These are phyloP conservation scores for Zea mays DNA, from an alignment of 176 grass and related monocot species.

Conservation along the genomic window Zm-B73-REFERENCE-NAM-5.0 NC_050100.1:136234001-136234500, in stretches of 20 bases:
- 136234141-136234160: constrained; percentile 3
- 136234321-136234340: background rate
- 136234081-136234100: background rate
- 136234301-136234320: background rate
- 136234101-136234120: background rate
- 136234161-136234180: background rate
- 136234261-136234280: background rate
- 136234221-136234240: background rate
- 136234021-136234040: background rate
- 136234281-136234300: background rate
- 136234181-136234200: background rate
- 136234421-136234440: background rate
- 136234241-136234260: background rate
- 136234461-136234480: background rate
- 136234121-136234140: background rate
- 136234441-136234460: background rate
- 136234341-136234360: background rate
- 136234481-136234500: constrained; percentile 7
- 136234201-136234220: background rate
- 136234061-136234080: background rate
- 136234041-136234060: background rate
- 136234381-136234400: background rate
- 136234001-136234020: background rate
- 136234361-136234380: background rate
- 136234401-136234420: background rate